A percentile compares a stretch with the other conserved stretches of the same genome.
Evolutionary conservation across 768 basidiomycete genomes (phyloP).

Genomic region (Hygrophoropsis aurantiaca): DNA sequence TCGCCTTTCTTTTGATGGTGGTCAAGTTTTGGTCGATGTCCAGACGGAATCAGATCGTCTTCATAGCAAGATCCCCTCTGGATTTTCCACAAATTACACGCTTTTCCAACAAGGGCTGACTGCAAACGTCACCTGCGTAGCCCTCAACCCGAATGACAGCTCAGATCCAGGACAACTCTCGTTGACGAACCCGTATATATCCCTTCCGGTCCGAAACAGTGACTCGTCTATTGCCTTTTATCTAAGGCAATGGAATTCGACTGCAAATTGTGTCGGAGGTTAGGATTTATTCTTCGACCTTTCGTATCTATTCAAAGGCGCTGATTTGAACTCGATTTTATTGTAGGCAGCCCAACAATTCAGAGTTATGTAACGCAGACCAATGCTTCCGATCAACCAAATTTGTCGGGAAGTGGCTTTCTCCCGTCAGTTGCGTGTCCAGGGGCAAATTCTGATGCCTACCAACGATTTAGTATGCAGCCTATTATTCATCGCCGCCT

Average conservation of each 20-base stretch:
- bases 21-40: constrained; percentile 1
- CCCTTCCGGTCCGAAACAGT: background rate
- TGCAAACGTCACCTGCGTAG: constrained; percentile 2
- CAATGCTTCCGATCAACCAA: background rate
- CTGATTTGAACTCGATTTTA: too few relatives aligned
- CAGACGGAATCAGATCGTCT: background rate
- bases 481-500: too few relatives aligned
- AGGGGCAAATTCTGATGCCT: background rate
- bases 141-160: background rate
- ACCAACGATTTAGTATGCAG: constrained; percentile 1
- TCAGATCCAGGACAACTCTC: background rate
- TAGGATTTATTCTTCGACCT: too few relatives aligned
- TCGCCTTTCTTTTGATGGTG: constrained; percentile 4
- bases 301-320: too few relatives aligned
- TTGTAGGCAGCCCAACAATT: background rate
- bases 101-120: background rate
- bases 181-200: background rate
- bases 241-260: constrained; percentile 1
- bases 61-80: too few relatives aligned
- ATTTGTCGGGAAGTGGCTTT: background rate
- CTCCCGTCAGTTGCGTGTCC: constrained; percentile 12
- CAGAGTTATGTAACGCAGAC: constrained; percentile 4
- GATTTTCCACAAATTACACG: constrained; percentile 2
- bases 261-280: constrained; percentile 2
- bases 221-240: background rate